These are phyloP conservation scores for Coprinopsis strossmayeri DNA, from an alignment of 768 basidiomycete genomes.

Conservation along the genomic window DNA sequence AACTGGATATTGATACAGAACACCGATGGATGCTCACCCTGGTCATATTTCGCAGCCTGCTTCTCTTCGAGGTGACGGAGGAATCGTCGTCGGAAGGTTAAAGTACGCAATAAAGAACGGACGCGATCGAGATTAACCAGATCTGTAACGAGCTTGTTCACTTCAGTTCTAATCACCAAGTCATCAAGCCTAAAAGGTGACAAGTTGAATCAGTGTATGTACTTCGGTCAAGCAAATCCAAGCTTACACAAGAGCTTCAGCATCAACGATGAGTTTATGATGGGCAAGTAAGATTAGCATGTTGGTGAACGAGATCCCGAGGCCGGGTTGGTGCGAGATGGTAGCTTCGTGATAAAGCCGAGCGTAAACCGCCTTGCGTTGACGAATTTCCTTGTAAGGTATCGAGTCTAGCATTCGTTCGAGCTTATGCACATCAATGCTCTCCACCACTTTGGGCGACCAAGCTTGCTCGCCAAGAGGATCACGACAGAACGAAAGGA, in stretches of 20 bases:
- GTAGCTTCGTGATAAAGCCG: conserved; percentile 83
- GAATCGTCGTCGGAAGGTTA: conserved; percentile 66
- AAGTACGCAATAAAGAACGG: conserved; percentile 70
- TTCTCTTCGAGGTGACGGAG: conserved; percentile 42
- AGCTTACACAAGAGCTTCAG: conserved; percentile 80
- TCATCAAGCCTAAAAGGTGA: conserved; percentile 75
- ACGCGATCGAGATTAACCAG: conserved; percentile 83
- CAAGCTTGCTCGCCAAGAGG: conserved; percentile 26
- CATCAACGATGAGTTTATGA: conserved; percentile 87
- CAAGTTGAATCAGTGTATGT: too few relatives aligned
- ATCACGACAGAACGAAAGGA: conserved; percentile 46
- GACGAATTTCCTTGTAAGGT: conserved; percentile 56
- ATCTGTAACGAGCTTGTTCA: conserved; percentile 74
- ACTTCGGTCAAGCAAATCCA: too few relatives aligned
- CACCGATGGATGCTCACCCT: conserved; percentile 25
- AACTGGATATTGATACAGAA: not conserved
- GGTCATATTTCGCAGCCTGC: conserved; percentile 27
- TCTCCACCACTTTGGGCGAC: conserved; percentile 33
- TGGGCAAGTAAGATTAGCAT: conserved; percentile 88
- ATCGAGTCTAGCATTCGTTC: conserved; percentile 52
- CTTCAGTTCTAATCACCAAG: conserved; percentile 66
- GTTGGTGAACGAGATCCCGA: conserved; percentile 85
- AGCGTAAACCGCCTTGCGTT: conserved; percentile 63
- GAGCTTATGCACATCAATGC: conserved; percentile 61
- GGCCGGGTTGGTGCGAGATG: conserved; percentile 60